Evolutionary conservation across 495 filamentous ascomycete genomes (phyloP).

Genomic region (Echria macrotheca): DNA sequence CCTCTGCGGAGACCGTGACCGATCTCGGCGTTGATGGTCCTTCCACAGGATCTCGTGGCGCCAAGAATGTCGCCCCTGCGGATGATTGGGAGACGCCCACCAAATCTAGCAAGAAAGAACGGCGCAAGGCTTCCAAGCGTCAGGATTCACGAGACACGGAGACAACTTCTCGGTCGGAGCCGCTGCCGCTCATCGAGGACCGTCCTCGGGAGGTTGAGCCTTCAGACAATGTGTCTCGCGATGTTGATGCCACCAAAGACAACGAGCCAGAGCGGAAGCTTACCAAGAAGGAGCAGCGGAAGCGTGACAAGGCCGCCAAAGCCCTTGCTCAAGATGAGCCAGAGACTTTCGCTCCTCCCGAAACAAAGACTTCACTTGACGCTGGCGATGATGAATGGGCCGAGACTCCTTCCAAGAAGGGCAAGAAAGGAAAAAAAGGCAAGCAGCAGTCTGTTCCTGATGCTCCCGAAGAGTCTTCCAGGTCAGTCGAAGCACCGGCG

Average conservation of each 20-base stretch:
- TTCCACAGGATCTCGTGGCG: neutral
- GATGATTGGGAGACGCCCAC: slow-evolving; percentile 17
- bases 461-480: slow-evolving; percentile 13
- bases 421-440: slow-evolving; percentile 27
- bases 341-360: slow-evolving; percentile 2
- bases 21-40: slow-evolving; percentile 27
- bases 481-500: neutral
- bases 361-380: slow-evolving; percentile 4
- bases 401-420: slow-evolving; percentile 20
- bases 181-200: neutral
- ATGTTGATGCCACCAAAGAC: too few species aligned
- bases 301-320: slow-evolving; percentile 9
- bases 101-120: slow-evolving; percentile 5
- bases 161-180: neutral
- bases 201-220: neutral
- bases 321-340: slow-evolving; percentile 6
- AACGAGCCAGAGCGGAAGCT: slow-evolving; percentile 13
- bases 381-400: slow-evolving; percentile 14
- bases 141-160: slow-evolving; percentile 3
- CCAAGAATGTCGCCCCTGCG: slow-evolving; percentile 10
- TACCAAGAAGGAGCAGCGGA: slow-evolving; percentile 21
- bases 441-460: slow-evolving; percentile 16
- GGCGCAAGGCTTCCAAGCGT: neutral
- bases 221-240: too few species aligned
- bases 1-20: slow-evolving; percentile 40